A percentile compares a stretch with the other conserved stretches of the same genome.
Conservation (phyloP, 2,329 filamentous ascomycete genomes). For the Chaetomiaceae sp. region DNA sequence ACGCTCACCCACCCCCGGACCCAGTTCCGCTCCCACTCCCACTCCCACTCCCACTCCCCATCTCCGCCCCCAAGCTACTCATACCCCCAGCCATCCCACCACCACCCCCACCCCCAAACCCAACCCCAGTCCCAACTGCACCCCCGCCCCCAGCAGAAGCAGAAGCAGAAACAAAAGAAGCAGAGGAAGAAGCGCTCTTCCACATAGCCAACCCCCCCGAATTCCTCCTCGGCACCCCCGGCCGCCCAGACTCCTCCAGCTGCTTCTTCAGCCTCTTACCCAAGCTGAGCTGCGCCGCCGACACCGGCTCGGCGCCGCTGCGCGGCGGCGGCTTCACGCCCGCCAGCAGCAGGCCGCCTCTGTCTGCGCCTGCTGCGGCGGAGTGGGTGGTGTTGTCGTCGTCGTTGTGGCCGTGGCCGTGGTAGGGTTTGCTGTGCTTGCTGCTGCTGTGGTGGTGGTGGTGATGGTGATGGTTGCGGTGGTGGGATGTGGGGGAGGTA, state of each 20-base stretch:
- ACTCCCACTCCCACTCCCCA: no score
- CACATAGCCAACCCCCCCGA: conserved; percentile 21
- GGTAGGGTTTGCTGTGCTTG: neutral
- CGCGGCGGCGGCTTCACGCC: conserved; percentile 23
- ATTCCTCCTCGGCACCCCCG: conserved; percentile 36
- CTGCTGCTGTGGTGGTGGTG: no score
- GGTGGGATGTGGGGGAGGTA: no score
- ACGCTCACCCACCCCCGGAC: no score
- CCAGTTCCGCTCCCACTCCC: no score
- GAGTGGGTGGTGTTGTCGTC: conserved; percentile 14
- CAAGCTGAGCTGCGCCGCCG: conserved; percentile 43
- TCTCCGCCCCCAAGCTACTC: no score
- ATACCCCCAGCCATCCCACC: no score
- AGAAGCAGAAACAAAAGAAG: no score
- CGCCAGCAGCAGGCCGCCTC: neutral
- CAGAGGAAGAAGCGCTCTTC: no score
- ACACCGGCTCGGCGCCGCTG: conserved; percentile 30
- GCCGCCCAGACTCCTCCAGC: conserved; percentile 41
- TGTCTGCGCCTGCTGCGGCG: neutral
- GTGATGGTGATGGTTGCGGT: no score
- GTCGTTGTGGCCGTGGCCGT: neutral
- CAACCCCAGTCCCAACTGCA: neutral
- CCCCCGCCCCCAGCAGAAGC: neutral
- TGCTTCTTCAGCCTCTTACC: conserved; percentile 46
- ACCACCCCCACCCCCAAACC: no score